Evolutionary conservation across 805 yeast genomes (phyloP), one percentile per base, ranked within the genome.

Genomic region (Lipomyces chichibuensis): DNA sequence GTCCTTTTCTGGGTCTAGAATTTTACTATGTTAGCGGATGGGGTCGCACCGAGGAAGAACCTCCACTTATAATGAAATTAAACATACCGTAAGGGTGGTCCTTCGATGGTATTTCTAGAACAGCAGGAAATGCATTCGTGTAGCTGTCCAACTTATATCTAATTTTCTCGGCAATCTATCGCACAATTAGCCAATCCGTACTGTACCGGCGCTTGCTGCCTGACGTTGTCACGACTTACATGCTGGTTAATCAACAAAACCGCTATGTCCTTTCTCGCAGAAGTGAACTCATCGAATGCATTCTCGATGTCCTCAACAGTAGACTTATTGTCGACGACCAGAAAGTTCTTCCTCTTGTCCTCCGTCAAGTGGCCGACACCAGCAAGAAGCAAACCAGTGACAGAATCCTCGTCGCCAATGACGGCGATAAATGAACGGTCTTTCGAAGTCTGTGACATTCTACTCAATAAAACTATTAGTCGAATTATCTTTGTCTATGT

Each of bases 351-450:
- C 32, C 83, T 79, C 69, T 81, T 81, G 53, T 86, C 83, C 62
- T 80, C 83, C 29, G 81, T 71, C 25, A 92, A 88, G 75, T 94
- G 96, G 32, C 99, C 99, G 66, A 91, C 87, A 35, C 99, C 99
- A 0, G 99, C 99, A 66, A 95, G 84, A 46, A 95, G 83, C 83
- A 95, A 85, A 2, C 99, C 99, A 1, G 99, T 95, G 67, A 95
- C 93, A 27, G 98, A 90, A 76, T 95, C 98, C 58, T 95, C 99
- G 76, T 95, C 99, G 20, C 98, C 99, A 75, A 95, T 92, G 52
- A 93, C 96, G 13, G 98, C 98, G 66, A 95, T 82, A 72, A 93
- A 83, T 52, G 89, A 85, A 75, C 99, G 88, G 76, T 92, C 90
- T 69, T 84, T 53, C 7, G 71, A 65, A 25, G 69, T 64, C 53